Base-by-base conservation (phyloP, 306 rosid genomes). In the Styphnolobium japonicum region DNA sequence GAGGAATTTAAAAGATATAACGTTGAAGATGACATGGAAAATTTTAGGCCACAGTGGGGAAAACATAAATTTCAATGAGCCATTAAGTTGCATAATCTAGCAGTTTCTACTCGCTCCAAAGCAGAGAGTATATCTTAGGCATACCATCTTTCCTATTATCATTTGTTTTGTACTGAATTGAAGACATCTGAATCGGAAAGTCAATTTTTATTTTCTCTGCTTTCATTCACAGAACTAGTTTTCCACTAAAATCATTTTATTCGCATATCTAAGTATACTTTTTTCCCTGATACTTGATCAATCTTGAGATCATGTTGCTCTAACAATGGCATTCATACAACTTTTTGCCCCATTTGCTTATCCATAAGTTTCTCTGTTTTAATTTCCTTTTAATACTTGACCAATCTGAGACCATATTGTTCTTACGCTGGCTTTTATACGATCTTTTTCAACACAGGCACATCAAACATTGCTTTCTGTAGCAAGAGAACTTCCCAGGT, bases 371-470 rank as follows among this genome's bases (percentile, higher is more conserved):
- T 71, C 49, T 86, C 7, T 22, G 19, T 49, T 63, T 61, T 19
- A 36, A 81, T 36, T 37, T 40, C 63, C 36, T 73, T 73, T 53
- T 73, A 67, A 19, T 29, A 25, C 27, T 76, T 22, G 18, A 69
- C 68, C 40, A 34, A 64, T 16, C 14, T 62, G 58, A 46, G 72
- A 33, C 15, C n/a, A 56, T 21, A 51, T 21, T 70, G 60, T 16
- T 58, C 67, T 63, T 36, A 29, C 33, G n/a, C 79, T 55, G 31
- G 67, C 83, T 65, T 77, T 67, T 36, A 3, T 68, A 63, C 57
- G 61, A 84, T 84, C 78, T 45, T 77, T 43, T 77, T 67, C 33
- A 85, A 83, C 70, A 52, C 86, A 56, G 89, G 48, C 75, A 73
- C 76, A 34, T 49, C 80, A n/a, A 49, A 61, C 40, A 72, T 19